Conservation (phyloP, 2,329 filamentous ascomycete genomes). For the Emmonsiellopsis sp. region DNA sequence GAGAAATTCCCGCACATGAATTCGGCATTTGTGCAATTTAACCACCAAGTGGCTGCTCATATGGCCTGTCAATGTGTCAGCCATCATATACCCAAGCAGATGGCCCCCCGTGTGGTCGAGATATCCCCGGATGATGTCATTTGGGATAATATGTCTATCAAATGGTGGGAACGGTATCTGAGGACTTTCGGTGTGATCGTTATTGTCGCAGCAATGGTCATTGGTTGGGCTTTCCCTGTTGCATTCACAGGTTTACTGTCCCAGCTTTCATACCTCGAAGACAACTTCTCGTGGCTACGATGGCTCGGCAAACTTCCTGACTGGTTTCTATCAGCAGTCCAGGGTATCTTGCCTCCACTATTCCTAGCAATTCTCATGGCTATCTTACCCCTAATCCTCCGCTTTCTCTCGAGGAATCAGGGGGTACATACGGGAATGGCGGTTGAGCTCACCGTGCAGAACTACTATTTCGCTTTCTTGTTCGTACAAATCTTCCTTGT, state of each 20-base stretch:
- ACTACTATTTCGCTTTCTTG: constrained; percentile 86
- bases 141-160: constrained; percentile 95
- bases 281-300: constrained; percentile 55
- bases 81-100: constrained; percentile 85
- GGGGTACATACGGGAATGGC: constrained; percentile 76
- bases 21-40: constrained; percentile 97
- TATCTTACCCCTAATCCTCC: constrained; percentile 71
- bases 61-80: constrained; percentile 93
- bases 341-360: constrained; percentile 76
- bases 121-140: constrained; percentile 86
- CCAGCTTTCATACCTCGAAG: constrained; percentile 62
- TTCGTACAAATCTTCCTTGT: constrained; percentile 94
- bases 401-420: constrained; percentile 60
- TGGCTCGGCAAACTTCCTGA: constrained; percentile 58
- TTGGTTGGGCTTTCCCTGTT: constrained; percentile 86
- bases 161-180: constrained; percentile 85
- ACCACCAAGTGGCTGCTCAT: constrained; percentile 91
- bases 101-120: constrained; percentile 87
- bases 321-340: constrained; percentile 56
- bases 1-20: constrained; percentile 88
- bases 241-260: constrained; percentile 77
- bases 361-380: constrained; percentile 68
- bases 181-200: constrained; percentile 57
- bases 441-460: constrained; percentile 73
- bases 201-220: constrained; percentile 62